phyloP scores from a whole-genome alignment of 352 stramenopile species.

The Lagenidium giganteum region DNA sequence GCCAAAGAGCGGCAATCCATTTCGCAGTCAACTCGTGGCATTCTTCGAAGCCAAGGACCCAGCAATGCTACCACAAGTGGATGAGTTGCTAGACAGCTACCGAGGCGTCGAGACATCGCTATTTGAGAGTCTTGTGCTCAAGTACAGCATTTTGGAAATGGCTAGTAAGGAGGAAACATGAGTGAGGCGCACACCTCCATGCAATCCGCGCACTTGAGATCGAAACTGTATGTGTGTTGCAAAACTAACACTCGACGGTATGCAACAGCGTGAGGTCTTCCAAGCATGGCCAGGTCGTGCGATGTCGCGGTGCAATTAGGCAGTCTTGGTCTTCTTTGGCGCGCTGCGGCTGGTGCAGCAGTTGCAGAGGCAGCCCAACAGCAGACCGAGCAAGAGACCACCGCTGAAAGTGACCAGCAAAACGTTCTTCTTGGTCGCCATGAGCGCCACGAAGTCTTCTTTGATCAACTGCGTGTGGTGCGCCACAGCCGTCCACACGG shows the following conservation, averaged over 20 bases:
- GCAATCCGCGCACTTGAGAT: too few species aligned
- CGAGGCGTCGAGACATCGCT: constrained; percentile 64
- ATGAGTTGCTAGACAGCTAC: constrained; percentile 77
- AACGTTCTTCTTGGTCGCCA: constrained; percentile 81
- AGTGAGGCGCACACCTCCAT: too few species aligned
- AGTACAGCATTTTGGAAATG: constrained; percentile 79
- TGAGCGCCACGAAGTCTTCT: constrained; percentile 58
- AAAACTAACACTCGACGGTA: too few species aligned
- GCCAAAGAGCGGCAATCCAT: constrained; percentile 23
- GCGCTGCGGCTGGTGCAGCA: constrained; percentile 56
- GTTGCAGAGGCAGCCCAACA: constrained; percentile 65
- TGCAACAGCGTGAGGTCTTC: too few species aligned
- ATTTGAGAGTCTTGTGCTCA: constrained; percentile 79
- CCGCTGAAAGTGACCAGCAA: constrained; percentile 68
- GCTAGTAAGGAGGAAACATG: not conserved
- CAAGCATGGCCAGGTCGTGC: too few species aligned
- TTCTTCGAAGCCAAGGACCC: constrained; percentile 69
- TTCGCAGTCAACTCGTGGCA: constrained; percentile 39
- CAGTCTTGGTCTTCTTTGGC: constrained; percentile 48
- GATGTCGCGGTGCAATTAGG: too few species aligned
- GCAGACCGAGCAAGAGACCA: constrained; percentile 52
- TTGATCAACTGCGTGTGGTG: constrained; percentile 48
- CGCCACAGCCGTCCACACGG: constrained; percentile 26
- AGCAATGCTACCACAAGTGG: constrained; percentile 54
- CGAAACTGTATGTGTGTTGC: too few species aligned